Evolutionary conservation across 495 filamentous ascomycete species (phyloP), one percentile per base, ranked within the genome.

Genomic region (Pseudoneurospora amorphoporcata): DNA sequence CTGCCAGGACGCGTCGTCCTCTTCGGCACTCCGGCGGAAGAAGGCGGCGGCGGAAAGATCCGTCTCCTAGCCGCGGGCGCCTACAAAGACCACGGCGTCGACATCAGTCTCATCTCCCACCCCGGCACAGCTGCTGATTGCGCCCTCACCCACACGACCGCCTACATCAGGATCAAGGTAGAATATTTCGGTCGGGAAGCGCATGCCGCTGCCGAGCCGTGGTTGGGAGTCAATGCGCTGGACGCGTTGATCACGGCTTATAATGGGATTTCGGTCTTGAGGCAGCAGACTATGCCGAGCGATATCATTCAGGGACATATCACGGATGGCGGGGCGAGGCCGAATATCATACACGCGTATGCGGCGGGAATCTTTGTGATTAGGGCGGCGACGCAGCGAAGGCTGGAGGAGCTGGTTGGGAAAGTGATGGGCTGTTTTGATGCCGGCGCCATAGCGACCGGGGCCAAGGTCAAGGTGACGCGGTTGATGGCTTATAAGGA

Each of bases 11-110:
- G 88, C 58, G 82, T 90, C 0, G 80, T 89, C 58, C 75, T 93
- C 39, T 86, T 92, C 37, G 91, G 91, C 23, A 92, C 90, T 0
- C 91, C 91, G 1, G 91, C 88, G 0, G 91, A 93, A 78, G 90
- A 92, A 82, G 87, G 76, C 29, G 68, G 43, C 19, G 89, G 89
- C 12, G 91, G 90, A 32, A 92, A 93, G 77, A 89, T 89, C 71
- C 87, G 86, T 58, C 83, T 92, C 8, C 83, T 92, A 39, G 77
- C 90, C 19, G 86, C 83, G 1, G 89, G 89, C 0, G 91, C 90
- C 5, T 92, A 90, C 78, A 80, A 85, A 40, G 83, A 83, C 17
- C 70, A 82, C 45, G 77, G 80, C 39, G 88, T 90, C n/a, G 89
- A 91, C 76, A 85, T 91, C 71, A 88, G 82, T 23, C 81, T 92